Evolutionary conservation across 768 basidiomycete genomes (phyloP), one percentile per base, ranked within the genome.

Genomic region (Agaricus bisporus): DNA sequence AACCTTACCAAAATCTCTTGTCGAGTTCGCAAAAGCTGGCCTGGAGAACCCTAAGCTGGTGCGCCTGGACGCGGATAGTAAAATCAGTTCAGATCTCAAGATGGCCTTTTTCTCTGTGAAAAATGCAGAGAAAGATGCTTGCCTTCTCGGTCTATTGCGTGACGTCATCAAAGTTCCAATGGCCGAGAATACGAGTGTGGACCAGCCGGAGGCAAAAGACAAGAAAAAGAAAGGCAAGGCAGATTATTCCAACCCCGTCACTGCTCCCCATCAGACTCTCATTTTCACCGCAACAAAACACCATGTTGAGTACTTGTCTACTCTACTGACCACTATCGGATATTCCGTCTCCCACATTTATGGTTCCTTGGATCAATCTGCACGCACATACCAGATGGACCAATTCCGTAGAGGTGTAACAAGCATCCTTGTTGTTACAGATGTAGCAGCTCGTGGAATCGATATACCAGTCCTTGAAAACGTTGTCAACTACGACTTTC

Each of bases 1-100:
- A 1, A 99, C 97, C 0, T 77, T 99, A 4, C 97, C 97, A 5
- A 93, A 93, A 64, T 87, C 92, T 4, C 81, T 99, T 14, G 93
- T 98, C 46, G 95, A 98, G 48, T 99, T 99, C 65, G 94, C 97
- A n/a, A 97, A 94, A 65, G 97, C 95, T 25, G 97, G 97, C 38
- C 74, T 99, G 17, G 82, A 86, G 58, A 86, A 95, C 61, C 97
- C 97, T 9, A 93, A 94, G 66, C 84, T 99, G 38, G 86, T 98
- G 18, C 88, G 97, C n/a, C 77, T 99, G 28, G 97, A 99, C 62
- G 85, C 91, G 4, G 97, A 99, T 66, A 88, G 87, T 66, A 98
- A 97, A 71, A 93, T 99, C 63, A 95, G 92, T 63, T 71, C 86
- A 0, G 97, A 98, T 65, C 80, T 99, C 38, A 85, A 85, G 59